phyloP scores from a whole-genome alignment of 2,329 filamentous ascomycete genomes.

The Claviceps monticola region DNA sequence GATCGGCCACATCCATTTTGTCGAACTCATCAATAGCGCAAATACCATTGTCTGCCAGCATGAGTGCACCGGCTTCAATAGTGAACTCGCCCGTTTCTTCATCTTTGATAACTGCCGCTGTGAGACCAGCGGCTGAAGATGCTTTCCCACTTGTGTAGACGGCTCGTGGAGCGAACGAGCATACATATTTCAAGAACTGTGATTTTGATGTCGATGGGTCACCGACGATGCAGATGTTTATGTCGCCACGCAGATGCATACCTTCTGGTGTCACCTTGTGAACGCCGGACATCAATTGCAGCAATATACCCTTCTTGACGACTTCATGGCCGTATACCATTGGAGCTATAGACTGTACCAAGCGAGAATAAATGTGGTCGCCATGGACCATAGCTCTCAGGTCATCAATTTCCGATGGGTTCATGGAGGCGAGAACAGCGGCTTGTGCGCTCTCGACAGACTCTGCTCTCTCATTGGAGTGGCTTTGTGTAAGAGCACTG shows the following conservation, averaged over 20 bases:
- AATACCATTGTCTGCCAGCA: conserved; percentile 94
- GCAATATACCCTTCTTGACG: conserved; percentile 88
- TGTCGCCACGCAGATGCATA: conserved; percentile 90
- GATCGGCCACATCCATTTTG: conserved; percentile 97
- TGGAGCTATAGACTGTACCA: conserved; percentile 87
- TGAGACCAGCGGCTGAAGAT: conserved; percentile 92
- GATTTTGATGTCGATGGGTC: conserved; percentile 96
- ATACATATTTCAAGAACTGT: conserved; percentile 96
- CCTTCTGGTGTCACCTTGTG: conserved; percentile 84
- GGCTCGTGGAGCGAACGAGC: conserved; percentile 87
- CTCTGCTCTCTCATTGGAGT: conserved; percentile 51
- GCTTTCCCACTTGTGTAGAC: conserved; percentile 98
- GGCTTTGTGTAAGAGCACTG: conserved; percentile 54
- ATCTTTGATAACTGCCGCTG: conserved; percentile 92
- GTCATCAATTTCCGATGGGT: conserved; percentile 77
- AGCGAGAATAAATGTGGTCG: conserved; percentile 83
- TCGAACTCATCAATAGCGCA: conserved; percentile 99
- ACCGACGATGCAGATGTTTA: conserved; percentile 97
- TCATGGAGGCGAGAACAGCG: conserved; percentile 75
- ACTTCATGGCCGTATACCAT: conserved; percentile 97
- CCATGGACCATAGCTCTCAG: conserved; percentile 87
- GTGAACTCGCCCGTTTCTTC: conserved; percentile 98
- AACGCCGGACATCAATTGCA: conserved; percentile 94
- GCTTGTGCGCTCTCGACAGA: conserved; percentile 78
- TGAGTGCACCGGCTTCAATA: conserved; percentile 93